These are phyloP conservation scores for Euptelea pleiosperma DNA, from an alignment of 164 flowering plant species.

Conservation along the genomic window DNA sequence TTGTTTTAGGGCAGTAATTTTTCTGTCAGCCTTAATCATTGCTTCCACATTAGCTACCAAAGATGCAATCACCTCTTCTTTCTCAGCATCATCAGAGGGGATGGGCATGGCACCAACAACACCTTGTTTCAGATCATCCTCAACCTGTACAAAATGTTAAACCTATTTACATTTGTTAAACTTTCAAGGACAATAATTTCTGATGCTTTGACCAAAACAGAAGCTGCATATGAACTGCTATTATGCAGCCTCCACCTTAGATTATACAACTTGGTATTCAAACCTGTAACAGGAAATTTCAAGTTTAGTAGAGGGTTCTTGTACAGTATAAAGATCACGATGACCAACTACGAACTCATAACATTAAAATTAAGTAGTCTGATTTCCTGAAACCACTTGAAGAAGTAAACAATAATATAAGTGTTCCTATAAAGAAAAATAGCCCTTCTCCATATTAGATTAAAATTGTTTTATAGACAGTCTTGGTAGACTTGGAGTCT, in stretches of 20 bases:
- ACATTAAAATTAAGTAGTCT: background rate
- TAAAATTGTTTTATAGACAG: background rate
- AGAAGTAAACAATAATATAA: background rate
- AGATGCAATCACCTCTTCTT: conserved; percentile 79
- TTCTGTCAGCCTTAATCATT: conserved; percentile 95
- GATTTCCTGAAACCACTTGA: background rate
- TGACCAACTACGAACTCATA: no score
- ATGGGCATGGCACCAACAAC: conserved; percentile 68
- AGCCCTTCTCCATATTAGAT: background rate
- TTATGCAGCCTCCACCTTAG: background rate
- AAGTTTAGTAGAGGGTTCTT: no score
- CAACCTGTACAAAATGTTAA: conserved; percentile 44
- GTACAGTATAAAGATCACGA: no score
- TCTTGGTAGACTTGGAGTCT: background rate
- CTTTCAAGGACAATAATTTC: background rate
- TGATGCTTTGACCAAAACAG: background rate
- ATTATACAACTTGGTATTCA: background rate
- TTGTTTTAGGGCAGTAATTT: conserved; percentile 83
- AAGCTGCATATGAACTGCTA: background rate
- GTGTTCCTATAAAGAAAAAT: background rate
- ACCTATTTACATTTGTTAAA: background rate
- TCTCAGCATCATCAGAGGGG: conserved; percentile 63
- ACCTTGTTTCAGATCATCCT: conserved; percentile 67
- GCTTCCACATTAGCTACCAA: conserved; percentile 86
- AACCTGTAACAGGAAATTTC: no score